phyloP scores from a whole-genome alignment of 73 alveolate genomes.

The Loxodes magnus region DNA sequence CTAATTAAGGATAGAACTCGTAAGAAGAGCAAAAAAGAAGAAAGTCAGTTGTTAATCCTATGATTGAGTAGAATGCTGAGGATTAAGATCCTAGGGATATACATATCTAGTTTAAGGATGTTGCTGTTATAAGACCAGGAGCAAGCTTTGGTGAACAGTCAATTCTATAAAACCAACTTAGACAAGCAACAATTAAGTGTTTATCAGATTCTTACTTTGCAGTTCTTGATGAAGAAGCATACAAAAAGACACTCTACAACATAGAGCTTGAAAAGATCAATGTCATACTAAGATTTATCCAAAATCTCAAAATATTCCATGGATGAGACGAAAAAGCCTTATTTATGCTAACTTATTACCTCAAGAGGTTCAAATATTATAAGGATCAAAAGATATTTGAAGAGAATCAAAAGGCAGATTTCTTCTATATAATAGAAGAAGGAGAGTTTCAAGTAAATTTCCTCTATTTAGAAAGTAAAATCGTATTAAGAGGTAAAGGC shows the following conservation, averaged over 20 bases:
- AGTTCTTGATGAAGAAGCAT: slow-evolving; percentile 6
- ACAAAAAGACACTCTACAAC: slow-evolving; percentile 2
- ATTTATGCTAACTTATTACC: slow-evolving; percentile 2
- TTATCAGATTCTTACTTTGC: slow-evolving; percentile 8
- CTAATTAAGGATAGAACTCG: too few relatives aligned
- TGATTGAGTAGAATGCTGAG: too few relatives aligned
- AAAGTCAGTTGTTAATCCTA: too few relatives aligned
- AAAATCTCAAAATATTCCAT: not conserved
- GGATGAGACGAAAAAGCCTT: slow-evolving; percentile 9
- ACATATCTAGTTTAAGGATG: too few relatives aligned
- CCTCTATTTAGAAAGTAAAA: too few relatives aligned
- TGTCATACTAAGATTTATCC: not conserved
- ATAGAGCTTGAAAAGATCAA: not conserved
- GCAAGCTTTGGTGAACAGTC: too few relatives aligned
- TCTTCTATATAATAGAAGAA: not conserved
- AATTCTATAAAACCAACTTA: slow-evolving; percentile 2
- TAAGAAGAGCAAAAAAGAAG: too few relatives aligned
- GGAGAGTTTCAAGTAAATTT: slow-evolving; percentile 17
- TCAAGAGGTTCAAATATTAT: not conserved
- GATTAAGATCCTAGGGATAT: too few relatives aligned
- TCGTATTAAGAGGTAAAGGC: too few relatives aligned
- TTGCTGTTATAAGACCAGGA: too few relatives aligned
- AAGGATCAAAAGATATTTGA: not conserved
- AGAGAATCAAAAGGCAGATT: not conserved
- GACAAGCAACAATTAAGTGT: slow-evolving; percentile 16